Evolutionary conservation across 2,329 filamentous ascomycete genomes (phyloP), one percentile per base, ranked within the genome.

Genomic region (Mariannaea sp.): DNA sequence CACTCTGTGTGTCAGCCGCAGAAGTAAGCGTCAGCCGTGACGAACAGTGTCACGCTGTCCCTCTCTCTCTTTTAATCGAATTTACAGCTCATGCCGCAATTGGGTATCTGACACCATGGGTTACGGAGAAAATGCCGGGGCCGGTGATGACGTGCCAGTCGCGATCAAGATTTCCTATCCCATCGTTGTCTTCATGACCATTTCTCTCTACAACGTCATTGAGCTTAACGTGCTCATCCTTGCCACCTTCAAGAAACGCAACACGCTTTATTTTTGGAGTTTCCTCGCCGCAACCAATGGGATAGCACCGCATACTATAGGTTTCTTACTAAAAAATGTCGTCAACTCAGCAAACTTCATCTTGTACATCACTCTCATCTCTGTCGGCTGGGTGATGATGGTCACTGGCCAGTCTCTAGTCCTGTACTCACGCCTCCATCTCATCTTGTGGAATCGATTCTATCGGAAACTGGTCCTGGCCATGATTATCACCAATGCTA

Each of bases 351-450:
- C 19, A 8, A 41, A 41, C n/a, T 41, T 41, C n/a, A 14, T 29
- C 2, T 29, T 29, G 16, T 64, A 64, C 39, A 61, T 56, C 32
- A 57, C 65, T 0, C 26, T 63, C 1, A 68, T 66, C 30, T 29
- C 48, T 3, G 20, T 65, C 2, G 66, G 67, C 9, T 71, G 69
- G 69, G 55, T 65, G 7, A 57, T 56, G 2, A 85, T 86, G 80
- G 78, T 86, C 0, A 84, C 82, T 1, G 84, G 83, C 0, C 82
- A 85, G 65, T 79, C 79, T 0, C 61, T 86, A 6, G 83, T 87
- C 1, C 71, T 87, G 1, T 87, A 82, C 71, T 86, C 82, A 1
- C 77, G 84, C 7, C 74, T 87, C 1, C 82, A 86, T 62, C 73
- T 87, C 1, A 75, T 87, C 12, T 70, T 83, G 2, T 76, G 76